These are phyloP conservation scores for Pinus taeda DNA, from an alignment of 75 land plant genomes.

Conservation along the genomic window DNA sequence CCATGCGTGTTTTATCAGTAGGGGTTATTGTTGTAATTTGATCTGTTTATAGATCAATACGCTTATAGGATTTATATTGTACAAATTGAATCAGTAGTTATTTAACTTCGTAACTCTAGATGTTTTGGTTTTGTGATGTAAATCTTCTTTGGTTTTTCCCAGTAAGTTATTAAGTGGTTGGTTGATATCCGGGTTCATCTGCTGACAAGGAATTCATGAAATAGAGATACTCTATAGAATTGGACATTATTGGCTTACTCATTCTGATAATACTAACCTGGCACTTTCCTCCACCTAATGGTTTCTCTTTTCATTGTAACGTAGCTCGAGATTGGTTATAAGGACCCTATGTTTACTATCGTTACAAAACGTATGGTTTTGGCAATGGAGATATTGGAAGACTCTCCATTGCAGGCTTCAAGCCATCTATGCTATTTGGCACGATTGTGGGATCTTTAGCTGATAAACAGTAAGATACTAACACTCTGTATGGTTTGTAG, in stretches of 20 bases:
- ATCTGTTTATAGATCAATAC: not conserved
- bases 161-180: not conserved
- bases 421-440: slow-evolving; percentile 97
- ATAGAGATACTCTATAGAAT: not conserved
- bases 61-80: not conserved
- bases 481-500: not conserved
- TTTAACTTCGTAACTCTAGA: not conserved
- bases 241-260: not conserved
- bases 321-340: slow-evolving; percentile 98
- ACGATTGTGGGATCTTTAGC: slow-evolving; percentile 98
- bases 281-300: not conserved
- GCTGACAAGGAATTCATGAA: not conserved
- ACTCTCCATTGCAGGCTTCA: slow-evolving; percentile 98
- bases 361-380: slow-evolving; percentile 79
- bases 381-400: slow-evolving; percentile 90
- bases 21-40: not conserved
- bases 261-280: not conserved
- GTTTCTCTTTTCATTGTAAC: not conserved
- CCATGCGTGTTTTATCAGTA: not conserved
- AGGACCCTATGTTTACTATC: slow-evolving; percentile 95
- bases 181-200: not conserved
- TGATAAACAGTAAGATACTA: slow-evolving; percentile 77
- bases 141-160: not conserved
- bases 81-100: not conserved
- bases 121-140: not conserved